Conservation (phyloP, 1,139 yeast genomes). For the Zygosaccharomyces sapae region DNA sequence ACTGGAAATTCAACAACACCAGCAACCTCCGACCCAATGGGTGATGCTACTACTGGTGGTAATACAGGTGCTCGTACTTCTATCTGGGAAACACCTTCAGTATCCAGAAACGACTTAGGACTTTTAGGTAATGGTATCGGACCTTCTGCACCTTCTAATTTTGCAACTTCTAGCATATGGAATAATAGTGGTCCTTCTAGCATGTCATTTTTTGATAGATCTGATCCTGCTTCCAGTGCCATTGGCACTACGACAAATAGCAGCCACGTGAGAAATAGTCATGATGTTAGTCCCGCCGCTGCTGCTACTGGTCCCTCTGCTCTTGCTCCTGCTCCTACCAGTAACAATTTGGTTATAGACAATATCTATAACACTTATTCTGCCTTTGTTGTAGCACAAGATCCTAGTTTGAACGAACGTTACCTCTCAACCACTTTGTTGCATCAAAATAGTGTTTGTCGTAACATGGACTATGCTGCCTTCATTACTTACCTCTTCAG, state of each 20-base stretch:
- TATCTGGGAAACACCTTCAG: slow-evolving; percentile 24
- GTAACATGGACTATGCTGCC: slow-evolving; percentile 21
- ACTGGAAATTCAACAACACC: slow-evolving; percentile 6
- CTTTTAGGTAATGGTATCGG: slow-evolving; percentile 2
- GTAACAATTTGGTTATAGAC: slow-evolving; percentile 10
- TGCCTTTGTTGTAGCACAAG: slow-evolving; percentile 12
- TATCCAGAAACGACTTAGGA: slow-evolving; percentile 1
- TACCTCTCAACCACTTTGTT: slow-evolving; percentile 26
- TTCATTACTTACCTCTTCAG: slow-evolving; percentile 23
- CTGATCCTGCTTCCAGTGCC: neutral
- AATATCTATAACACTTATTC: slow-evolving; percentile 16
- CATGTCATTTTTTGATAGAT: slow-evolving; percentile 9
- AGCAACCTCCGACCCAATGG: slow-evolving; percentile 6
- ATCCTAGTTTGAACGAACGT: slow-evolving; percentile 9
- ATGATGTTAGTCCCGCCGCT: slow-evolving; percentile 3
- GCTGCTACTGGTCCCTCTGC: neutral
- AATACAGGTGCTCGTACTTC: slow-evolving; percentile 21
- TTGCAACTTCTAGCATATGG: slow-evolving; percentile 18
- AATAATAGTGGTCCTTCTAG: slow-evolving; percentile 13
- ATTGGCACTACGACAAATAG: neutral
- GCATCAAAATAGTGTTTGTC: slow-evolving; percentile 21
- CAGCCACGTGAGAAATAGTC: neutral
- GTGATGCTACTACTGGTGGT: slow-evolving; percentile 4
- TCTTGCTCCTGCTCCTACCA: neutral
- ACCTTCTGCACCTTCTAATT: slow-evolving; percentile 5